phyloP scores from a whole-genome alignment of 805 yeast genomes.

The Nakazawaea wickerhamii region DNA sequence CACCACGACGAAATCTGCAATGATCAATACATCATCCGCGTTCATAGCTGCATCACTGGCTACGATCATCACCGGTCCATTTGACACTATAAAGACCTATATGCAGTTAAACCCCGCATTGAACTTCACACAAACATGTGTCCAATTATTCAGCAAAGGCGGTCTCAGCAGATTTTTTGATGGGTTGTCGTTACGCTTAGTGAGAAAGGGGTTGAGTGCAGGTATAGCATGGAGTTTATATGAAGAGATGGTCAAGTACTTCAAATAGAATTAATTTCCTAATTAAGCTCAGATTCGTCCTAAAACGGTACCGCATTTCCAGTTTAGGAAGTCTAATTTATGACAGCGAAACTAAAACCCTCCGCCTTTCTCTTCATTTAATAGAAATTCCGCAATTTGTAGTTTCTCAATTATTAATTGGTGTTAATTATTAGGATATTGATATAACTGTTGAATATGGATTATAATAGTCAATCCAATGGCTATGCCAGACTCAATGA shows the following conservation, averaged over 20 bases:
- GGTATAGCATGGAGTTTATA: conserved; percentile 97
- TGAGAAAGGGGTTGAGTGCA: conserved; percentile 84
- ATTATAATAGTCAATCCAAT: conserved; percentile 1
- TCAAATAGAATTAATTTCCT: conserved; percentile 7
- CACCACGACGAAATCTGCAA: conserved; percentile 38
- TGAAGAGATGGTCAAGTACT: conserved; percentile 67
- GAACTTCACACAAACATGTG: conserved; percentile 35
- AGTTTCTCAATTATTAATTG: too few species aligned
- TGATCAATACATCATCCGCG: conserved; percentile 74
- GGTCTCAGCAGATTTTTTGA: conserved; percentile 60
- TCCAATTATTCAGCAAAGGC: conserved; percentile 36
- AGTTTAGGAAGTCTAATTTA: conserved; percentile 1
- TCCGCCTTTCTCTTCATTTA: too few species aligned
- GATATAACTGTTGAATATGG: too few species aligned
- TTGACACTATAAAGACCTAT: conserved; percentile 88
- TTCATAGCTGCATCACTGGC: conserved; percentile 71
- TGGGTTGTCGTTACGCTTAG: conserved; percentile 75
- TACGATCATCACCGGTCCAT: conserved; percentile 87
- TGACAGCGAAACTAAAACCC: too few species aligned
- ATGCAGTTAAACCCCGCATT: conserved; percentile 65
- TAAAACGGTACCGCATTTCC: too few species aligned
- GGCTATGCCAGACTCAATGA: conserved; percentile 36
- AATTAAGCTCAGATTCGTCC: too few species aligned
- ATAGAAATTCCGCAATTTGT: too few species aligned
- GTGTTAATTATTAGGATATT: too few species aligned